Evolutionary conservation across 176 grass and related monocot species (phyloP).

Genomic region (Melocanna baccifera): DNA sequence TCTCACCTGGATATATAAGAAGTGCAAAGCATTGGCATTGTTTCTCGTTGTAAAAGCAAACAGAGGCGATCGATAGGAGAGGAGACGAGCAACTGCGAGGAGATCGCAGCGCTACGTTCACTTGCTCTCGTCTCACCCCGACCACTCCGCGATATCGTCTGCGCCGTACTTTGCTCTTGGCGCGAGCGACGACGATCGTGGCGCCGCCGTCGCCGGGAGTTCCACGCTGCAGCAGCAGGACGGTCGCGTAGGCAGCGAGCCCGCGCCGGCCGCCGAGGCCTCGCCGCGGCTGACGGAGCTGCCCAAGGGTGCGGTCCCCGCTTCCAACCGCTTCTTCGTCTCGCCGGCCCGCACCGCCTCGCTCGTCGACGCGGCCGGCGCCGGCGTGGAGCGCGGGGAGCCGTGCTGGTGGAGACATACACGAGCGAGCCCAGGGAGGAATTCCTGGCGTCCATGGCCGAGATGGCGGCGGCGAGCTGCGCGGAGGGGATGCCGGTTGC

Average conservation of each 20-base stretch:
- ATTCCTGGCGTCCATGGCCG: constrained; percentile 43
- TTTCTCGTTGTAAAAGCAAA: background rate
- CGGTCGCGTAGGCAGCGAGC: background rate
- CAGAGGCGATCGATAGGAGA: background rate
- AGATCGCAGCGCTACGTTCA: constrained; percentile 18
- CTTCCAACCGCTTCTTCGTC: constrained; percentile 19
- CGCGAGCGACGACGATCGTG: background rate
- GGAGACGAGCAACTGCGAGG: background rate
- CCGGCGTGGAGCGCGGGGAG: background rate
- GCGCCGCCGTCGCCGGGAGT: background rate
- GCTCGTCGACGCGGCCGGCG: background rate
- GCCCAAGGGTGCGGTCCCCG: background rate
- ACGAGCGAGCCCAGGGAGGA: constrained; percentile 21
- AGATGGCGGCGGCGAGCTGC: constrained; percentile 27
- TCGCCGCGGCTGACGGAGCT: background rate
- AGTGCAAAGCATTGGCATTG: background rate
- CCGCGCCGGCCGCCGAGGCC: background rate
- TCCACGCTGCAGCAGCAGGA: background rate
- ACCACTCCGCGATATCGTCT: constrained; percentile 30
- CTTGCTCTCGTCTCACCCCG: constrained; percentile 21
- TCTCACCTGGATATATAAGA: background rate
- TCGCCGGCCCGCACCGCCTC: constrained; percentile 16
- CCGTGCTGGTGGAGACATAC: constrained; percentile 22
- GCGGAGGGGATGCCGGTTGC: constrained; percentile 14
- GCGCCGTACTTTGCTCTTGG: background rate